Evolutionary conservation across 192 early-diverging fungal genomes (phyloP).

Genomic region (Backusella circina): DNA sequence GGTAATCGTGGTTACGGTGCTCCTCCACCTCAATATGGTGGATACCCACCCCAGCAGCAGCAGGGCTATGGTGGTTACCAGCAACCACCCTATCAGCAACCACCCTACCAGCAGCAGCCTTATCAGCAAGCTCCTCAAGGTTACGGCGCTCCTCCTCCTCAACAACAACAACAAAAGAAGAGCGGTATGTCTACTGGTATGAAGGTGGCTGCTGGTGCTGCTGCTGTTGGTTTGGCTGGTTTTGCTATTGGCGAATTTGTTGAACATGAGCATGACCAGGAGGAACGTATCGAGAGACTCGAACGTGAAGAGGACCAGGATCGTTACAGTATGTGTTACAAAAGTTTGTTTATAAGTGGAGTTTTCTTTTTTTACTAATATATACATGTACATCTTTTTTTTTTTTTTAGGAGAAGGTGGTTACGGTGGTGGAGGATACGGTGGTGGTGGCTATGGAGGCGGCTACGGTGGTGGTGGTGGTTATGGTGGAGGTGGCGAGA

Average conservation of each 20-base stretch:
- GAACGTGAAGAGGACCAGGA: conserved; percentile 13
- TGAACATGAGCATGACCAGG: conserved; percentile 28
- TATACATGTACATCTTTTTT: no score
- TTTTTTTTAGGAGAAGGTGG: not conserved
- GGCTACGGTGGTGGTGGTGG: not conserved
- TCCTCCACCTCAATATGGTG: not conserved
- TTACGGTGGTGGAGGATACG: not conserved
- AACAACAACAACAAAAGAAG: not conserved
- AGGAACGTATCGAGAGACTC: conserved; percentile 18
- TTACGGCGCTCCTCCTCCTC: conserved; percentile 15
- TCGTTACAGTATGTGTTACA: conserved; percentile 1
- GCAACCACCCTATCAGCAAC: not conserved
- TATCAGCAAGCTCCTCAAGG: conserved; percentile 7
- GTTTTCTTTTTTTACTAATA: not conserved
- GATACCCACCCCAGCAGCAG: not conserved
- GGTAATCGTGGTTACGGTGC: not conserved
- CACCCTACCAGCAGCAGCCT: not conserved
- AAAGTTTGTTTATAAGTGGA: not conserved
- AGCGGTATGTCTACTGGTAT: conserved; percentile 19
- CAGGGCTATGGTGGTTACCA: not conserved
- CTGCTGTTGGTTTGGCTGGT: conserved; percentile 25
- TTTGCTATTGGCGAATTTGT: conserved; percentile 29
- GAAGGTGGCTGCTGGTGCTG: conserved; percentile 27
- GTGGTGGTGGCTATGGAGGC: not conserved
- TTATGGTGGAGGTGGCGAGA: conserved; percentile 3